Evolutionary conservation across 176 grass and related monocot genomes (phyloP).

Genomic region (Chrysopogon serrulatus): DNA sequence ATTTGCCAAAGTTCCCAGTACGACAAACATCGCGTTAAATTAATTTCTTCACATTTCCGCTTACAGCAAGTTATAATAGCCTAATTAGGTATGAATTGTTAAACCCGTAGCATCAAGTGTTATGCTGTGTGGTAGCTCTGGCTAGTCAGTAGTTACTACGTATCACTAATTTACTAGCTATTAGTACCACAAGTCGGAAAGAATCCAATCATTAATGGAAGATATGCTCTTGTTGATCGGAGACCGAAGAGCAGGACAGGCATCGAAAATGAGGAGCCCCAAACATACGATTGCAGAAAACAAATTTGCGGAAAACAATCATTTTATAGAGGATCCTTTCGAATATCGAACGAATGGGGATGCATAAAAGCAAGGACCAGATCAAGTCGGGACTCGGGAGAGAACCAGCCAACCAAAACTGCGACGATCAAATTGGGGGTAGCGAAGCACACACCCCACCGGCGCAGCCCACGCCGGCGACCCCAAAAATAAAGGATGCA

Average conservation of each 20-base stretch:
- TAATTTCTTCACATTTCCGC: no score
- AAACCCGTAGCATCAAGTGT: no score
- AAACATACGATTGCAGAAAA: neutral
- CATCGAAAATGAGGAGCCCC: neutral
- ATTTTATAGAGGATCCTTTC: neutral
- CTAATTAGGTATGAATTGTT: no score
- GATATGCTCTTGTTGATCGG: neutral
- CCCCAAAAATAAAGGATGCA: neutral
- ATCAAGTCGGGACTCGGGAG: no score
- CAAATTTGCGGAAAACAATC: neutral
- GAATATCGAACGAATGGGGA: neutral
- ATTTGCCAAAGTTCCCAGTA: no score
- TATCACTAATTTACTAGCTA: no score
- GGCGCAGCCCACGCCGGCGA: neutral
- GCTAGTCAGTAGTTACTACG: no score
- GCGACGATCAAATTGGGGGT: neutral
- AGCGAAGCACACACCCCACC: neutral
- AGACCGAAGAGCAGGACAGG: neutral
- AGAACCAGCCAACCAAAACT: no score
- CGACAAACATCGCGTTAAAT: no score
- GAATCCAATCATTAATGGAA: neutral
- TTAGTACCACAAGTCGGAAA: no score
- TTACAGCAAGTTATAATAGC: no score
- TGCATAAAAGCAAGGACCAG: neutral
- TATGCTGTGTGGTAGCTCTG: no score